Evolutionary conservation across 2,329 filamentous ascomycete species (phyloP), one percentile per base, ranked within the genome.

Genomic region (Aspergillus calidoustus): DNA sequence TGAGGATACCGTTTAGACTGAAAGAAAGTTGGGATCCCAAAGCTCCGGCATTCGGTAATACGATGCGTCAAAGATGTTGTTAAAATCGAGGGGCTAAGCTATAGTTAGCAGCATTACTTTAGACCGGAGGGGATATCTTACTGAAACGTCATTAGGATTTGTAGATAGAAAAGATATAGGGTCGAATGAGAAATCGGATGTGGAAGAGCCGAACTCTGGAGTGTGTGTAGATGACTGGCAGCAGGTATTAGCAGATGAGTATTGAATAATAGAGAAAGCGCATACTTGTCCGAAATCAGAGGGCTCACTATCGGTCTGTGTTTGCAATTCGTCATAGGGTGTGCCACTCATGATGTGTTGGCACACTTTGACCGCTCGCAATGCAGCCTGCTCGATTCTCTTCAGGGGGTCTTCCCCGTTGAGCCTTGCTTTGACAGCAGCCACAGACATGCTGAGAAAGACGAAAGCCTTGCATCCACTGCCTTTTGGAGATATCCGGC

Each of bases 401-500:
- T 54, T 52, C 38, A 68, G 34, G 0, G 71, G 68, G 49, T 75
- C 72, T 15, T 75, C 72, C 1, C 72, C 72, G 44, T 69, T 70
- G 19, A 75, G 60, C 6, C 72, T 71, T 13, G 73, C 73, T 41
- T 73, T 73, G n/a, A 73, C 72, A 3, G 72, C 71, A 19, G 71
- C 68, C 4, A 75, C 22, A 1, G 69, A 69, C 19, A 76, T 64
- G 44, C 53, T 68, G 31, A 75, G 50, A 50, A 76, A 74, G 47
- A 73, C 67, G 44, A 68, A 75, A 1, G 70, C 66, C 57, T 75
- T 75, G 59, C 63, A 66, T 2, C 72, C 72, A 25, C 67, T 72
- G 2, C 72, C 72, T 46, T 65, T 64, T 1, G 65, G 50, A 3
- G 62, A 62, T 13, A 75, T 67, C n/a, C 72, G 67, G 41, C 66